These are phyloP conservation scores for Solanum etuberosum DNA, from an alignment of 257 asterid genomes.

Conservation along the genomic window DNA sequence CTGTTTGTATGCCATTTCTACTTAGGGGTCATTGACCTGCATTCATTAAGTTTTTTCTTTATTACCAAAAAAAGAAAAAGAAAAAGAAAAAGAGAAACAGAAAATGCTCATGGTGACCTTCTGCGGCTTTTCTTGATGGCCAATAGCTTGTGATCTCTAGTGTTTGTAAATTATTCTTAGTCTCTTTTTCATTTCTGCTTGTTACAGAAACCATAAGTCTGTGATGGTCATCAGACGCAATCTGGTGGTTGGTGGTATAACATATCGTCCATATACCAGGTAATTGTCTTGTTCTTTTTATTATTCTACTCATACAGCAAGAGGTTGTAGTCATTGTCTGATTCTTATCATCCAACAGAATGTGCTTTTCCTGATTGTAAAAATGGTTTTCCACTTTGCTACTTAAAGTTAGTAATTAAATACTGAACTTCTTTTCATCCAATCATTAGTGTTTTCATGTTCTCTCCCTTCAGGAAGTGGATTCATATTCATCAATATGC, in stretches of 20 bases:
- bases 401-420: background rate
- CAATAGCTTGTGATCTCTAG: background rate
- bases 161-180: background rate
- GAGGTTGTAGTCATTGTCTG: background rate
- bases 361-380: background rate
- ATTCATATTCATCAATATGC: background rate
- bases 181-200: conserved; percentile 9
- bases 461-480: background rate
- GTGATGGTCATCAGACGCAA: conserved; percentile 81
- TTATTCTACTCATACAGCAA: background rate
- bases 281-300: conserved; percentile 12
- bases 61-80: background rate
- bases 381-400: background rate
- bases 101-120: background rate
- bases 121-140: background rate
- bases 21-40: background rate
- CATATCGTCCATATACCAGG: conserved; percentile 91
- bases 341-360: background rate
- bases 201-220: conserved; percentile 84
- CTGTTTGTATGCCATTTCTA: background rate
- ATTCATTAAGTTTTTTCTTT: background rate
- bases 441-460: background rate
- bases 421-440: background rate
- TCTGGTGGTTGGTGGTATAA: conserved; percentile 94
- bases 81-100: background rate